Evolutionary conservation across 2,329 filamentous ascomycete species (phyloP), one percentile per base, ranked within the genome.

Genomic region (Pseudogymnoascus sp.): DNA sequence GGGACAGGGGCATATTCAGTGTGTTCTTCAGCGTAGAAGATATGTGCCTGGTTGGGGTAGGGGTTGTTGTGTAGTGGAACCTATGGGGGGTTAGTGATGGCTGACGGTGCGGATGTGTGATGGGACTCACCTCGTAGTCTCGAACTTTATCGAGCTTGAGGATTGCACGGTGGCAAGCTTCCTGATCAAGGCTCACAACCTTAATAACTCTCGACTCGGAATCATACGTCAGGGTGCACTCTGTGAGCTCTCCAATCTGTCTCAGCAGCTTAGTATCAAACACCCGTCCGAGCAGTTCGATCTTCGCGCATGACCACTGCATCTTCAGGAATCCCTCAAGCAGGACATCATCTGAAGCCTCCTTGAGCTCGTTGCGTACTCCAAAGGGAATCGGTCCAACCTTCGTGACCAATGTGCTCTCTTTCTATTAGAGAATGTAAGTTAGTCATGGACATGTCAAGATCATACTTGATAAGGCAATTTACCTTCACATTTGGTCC

Each of bases 91-190:
- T 33, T 35, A 47, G 35, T 18, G 6, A 11, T 1, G 4, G 12
- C 22, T 20, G 8, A 22, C 33, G 12, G 9, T 36, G 15, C 2
- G 14, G 14, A 8, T 33, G 14, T 61, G 12, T 7, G 9, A 12
- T 9, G 12, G 15, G 6, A 14, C 65, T 64, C 59, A 70, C 69
- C 39, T 58, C 63, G 11, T 67, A 65, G 41, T 69, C 68, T 11
- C 18, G 36, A 15, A 71, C 63, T 35, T 64, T 67, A 7, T 69
- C 64, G 1, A 71, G 61, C 58, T 69, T 71, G 3, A 47, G n/a
- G 2, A 67, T 43, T 7, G 65, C 67, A 30, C 47, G 8, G 37
- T 65, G 59, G 20, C 64, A 18, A 11, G 53, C 47, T 30, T 64
- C 61, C 37, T 64, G 58, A 1, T 59, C 28, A 33, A 53, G 28